Evolutionary conservation across 768 basidiomycete species (phyloP).

Genomic region (Porpolomopsis calyptriformis): DNA sequence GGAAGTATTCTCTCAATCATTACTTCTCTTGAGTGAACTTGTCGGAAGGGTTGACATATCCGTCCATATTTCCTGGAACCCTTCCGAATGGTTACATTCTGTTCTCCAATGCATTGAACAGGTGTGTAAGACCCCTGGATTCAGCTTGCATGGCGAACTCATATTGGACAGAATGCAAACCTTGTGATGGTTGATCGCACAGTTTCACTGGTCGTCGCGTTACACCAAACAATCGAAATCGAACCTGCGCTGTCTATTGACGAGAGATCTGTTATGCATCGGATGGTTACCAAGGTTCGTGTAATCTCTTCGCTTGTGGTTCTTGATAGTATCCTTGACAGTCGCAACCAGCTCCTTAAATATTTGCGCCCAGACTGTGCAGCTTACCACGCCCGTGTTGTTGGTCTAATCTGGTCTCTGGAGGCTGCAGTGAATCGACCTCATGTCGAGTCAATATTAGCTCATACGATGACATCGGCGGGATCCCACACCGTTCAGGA

Average conservation of each 20-base stretch:
- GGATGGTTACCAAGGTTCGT: conserved; percentile 42
- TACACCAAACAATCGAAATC: conserved; percentile 42
- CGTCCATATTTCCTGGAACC: conserved; percentile 45
- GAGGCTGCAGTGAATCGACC: conserved; percentile 44
- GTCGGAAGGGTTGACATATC: conserved; percentile 32
- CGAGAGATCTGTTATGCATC: conserved; percentile 41
- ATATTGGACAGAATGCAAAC: conserved; percentile 35
- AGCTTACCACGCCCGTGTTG: conserved; percentile 72
- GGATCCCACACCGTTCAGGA: conserved; percentile 37
- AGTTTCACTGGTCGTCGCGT: conserved; percentile 42
- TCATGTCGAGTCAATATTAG: conserved; percentile 71
- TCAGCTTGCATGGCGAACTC: conserved; percentile 8
- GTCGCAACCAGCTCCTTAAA: conserved; percentile 36
- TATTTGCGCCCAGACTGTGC: conserved; percentile 61
- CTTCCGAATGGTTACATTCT: conserved; percentile 48
- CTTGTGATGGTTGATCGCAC: conserved; percentile 62
- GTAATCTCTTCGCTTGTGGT: neutral
- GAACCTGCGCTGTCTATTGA: conserved; percentile 46
- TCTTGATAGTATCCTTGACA: neutral
- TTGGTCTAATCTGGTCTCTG: conserved; percentile 74
- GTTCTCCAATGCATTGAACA: conserved; percentile 43
- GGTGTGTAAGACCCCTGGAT: conserved; percentile 10
- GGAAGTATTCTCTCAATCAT: conserved; percentile 40
- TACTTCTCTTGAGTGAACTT: conserved; percentile 43
- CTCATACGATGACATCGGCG: conserved; percentile 55